Percentiles rank a stretch among this genome's conserved stretches.
Evolutionary conservation across 2,329 filamentous ascomycete genomes (phyloP).

Genomic region (Pseudogymnoascus sp.): DNA sequence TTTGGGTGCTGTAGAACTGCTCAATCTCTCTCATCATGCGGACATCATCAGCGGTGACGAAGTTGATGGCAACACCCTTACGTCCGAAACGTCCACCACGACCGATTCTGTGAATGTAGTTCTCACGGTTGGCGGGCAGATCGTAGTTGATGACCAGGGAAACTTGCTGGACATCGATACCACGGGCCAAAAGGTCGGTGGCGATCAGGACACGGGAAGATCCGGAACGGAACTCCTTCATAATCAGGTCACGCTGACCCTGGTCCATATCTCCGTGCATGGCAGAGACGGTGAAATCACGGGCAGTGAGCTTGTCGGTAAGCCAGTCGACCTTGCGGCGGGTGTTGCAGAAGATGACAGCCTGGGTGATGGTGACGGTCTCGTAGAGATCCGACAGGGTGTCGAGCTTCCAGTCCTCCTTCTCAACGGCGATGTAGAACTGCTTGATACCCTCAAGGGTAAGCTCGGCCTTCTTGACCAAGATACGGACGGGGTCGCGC

Average conservation of each 20-base stretch:
- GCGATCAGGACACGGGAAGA: conserved; percentile 98
- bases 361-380: conserved; percentile 98
- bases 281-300: conserved; percentile 98
- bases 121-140: conserved; percentile 96
- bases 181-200: conserved; percentile 94
- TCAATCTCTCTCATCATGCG: conserved; percentile 99
- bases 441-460: conserved; percentile 99
- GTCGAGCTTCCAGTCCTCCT: conserved; percentile 99
- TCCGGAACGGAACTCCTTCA: conserved; percentile 99
- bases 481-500: conserved; percentile 96
- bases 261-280: conserved; percentile 99
- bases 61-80: conserved; percentile 99
- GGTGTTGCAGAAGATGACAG: conserved; percentile 99
- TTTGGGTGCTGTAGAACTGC: conserved; percentile 99
- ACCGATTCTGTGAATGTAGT: conserved; percentile 99
- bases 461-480: conserved; percentile 99
- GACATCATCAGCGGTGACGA: conserved; percentile 97
- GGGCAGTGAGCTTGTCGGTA: conserved; percentile 95
- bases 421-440: conserved; percentile 99
- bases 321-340: conserved; percentile 99
- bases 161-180: conserved; percentile 99
- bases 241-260: conserved; percentile 94
- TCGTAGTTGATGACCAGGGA: conserved; percentile 99
- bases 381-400: conserved; percentile 98
- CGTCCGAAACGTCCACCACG: conserved; percentile 99